Base-by-base conservation (phyloP, 73 alveolate genomes). In the Paramecium caudatum region DNA sequence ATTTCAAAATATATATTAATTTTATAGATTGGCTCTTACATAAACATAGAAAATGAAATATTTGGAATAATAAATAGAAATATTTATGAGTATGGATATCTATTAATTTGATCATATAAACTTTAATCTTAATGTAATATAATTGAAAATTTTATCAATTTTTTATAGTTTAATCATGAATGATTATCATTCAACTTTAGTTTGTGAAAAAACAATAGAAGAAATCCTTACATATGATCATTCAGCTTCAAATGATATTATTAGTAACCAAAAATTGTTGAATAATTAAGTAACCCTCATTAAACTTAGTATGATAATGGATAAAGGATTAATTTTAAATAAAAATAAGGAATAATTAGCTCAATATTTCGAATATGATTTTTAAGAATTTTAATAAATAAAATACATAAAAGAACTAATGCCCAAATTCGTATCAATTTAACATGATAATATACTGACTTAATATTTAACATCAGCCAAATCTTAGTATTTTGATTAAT, bases 211-310 rank as follows among this genome's bases (percentile, higher is more conserved):
- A 21, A 8, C 55, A 37, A 74, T 74, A 37, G n/a, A 43, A 36
- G 88, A 74, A 41, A 43, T 74, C n/a, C 43, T 74, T 3, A 74
- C 19, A 39, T 41, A 39, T 17, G 88, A 74, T 41, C 88, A 74
- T 12, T 41, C 88, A 37, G 30, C 21, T 15, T 74, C 62, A 36
- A 21, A 45, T 0, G 68, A 74, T 39, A 32, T 74, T 37, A 41
- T 74, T 1, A 74, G 39, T 7, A 74, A 74, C 23, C 43, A 21
- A 36, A 74, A 45, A 74, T 37, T 74, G 12, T 37, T 74, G 9
- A 68, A 74, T 21, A 68, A 74, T 4, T 41, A 45, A 41, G 68
- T 74, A 17, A 68, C 65, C 0, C 43, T 74, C 19, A 74, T 74
- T 19, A 41, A 21, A 43, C 16, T 74, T 21, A 74, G 88, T 39